Conservation (phyloP, 2,329 filamentous ascomycete species). For the Fusarium sublunatum region DNA sequence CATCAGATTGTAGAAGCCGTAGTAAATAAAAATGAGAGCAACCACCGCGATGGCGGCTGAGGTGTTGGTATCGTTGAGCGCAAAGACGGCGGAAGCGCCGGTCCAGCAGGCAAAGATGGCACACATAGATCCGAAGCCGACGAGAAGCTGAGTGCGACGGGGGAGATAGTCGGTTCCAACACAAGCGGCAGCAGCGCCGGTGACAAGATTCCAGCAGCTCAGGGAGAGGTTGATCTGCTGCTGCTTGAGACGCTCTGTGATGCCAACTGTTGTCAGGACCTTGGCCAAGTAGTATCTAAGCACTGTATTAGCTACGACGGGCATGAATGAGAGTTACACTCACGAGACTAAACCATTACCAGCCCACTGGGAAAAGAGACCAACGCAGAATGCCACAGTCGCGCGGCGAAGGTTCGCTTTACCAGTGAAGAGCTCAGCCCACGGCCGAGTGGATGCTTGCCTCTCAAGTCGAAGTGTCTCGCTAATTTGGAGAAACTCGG, state of each 20-base stretch:
- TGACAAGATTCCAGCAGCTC: constrained; percentile 48
- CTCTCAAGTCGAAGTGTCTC: constrained; percentile 34
- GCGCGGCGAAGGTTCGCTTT: constrained; percentile 46
- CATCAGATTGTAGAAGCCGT: constrained; percentile 51
- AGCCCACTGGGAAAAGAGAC: constrained; percentile 32
- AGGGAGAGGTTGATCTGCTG: constrained; percentile 38
- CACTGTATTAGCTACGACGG: not conserved
- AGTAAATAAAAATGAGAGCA: constrained; percentile 53
- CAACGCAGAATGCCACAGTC: constrained; percentile 39
- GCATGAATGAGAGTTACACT: not conserved
- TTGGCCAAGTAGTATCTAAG: constrained; percentile 23
- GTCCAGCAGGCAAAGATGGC: constrained; percentile 46
- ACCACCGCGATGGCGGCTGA: constrained; percentile 45
- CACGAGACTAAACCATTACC: constrained; percentile 27
- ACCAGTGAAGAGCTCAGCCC: constrained; percentile 41
- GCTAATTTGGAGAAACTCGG: constrained; percentile 35
- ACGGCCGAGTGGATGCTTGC: constrained; percentile 27
- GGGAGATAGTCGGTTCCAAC: not conserved
- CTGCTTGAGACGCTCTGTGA: constrained; percentile 51
- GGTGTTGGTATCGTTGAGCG: constrained; percentile 35
- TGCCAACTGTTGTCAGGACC: constrained; percentile 29
- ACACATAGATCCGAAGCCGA: constrained; percentile 39
- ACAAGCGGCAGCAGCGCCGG: constrained; percentile 15
- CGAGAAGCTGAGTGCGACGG: constrained; percentile 46
- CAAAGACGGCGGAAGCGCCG: constrained; percentile 43